Conservation (phyloP, 2,329 filamentous ascomycete species). For the Falciphora oryzae region DNA sequence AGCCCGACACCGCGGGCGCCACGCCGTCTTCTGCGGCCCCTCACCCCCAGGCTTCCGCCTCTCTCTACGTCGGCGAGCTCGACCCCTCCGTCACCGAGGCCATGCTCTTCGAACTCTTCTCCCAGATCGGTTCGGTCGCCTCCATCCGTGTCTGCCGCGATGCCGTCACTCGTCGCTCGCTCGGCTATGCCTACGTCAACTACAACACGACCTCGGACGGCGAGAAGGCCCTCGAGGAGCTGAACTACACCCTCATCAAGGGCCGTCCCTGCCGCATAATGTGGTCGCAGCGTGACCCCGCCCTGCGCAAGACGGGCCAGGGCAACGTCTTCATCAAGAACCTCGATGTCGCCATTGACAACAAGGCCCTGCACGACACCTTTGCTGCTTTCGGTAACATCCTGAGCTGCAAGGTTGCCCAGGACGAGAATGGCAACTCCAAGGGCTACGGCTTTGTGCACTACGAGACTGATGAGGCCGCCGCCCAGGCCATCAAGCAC, state of each 20-base stretch:
- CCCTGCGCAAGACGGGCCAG: constrained; percentile 97
- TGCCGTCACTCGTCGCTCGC: constrained; percentile 94
- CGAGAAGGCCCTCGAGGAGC: constrained; percentile 96
- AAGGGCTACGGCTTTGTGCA: constrained; percentile 99
- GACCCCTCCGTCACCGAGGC: constrained; percentile 97
- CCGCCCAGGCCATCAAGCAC: constrained; percentile 95
- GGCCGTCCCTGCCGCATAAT: constrained; percentile 98
- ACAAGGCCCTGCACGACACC: constrained; percentile 99
- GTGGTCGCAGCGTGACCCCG: constrained; percentile 99
- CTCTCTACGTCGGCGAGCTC: constrained; percentile 97
- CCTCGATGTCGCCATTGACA: constrained; percentile 95
- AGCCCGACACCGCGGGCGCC: constrained; percentile 58
- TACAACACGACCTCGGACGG: constrained; percentile 97
- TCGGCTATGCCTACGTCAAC: constrained; percentile 99
- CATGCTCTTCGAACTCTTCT: constrained; percentile 99
- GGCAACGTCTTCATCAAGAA: constrained; percentile 99
- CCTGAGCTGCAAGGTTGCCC: constrained; percentile 97
- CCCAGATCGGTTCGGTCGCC: constrained; percentile 95
- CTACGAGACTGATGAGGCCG: constrained; percentile 98
- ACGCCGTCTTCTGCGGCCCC: constrained; percentile 68
- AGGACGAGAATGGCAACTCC: constrained; percentile 93
- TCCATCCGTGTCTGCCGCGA: constrained; percentile 99
- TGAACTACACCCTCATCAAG: constrained; percentile 99
- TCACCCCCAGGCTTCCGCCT: constrained; percentile 89
- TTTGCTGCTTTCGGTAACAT: constrained; percentile 99